These are phyloP conservation scores for Chaetomium fimeti DNA, from an alignment of 495 filamentous ascomycete species.

Conservation along the genomic window DNA sequence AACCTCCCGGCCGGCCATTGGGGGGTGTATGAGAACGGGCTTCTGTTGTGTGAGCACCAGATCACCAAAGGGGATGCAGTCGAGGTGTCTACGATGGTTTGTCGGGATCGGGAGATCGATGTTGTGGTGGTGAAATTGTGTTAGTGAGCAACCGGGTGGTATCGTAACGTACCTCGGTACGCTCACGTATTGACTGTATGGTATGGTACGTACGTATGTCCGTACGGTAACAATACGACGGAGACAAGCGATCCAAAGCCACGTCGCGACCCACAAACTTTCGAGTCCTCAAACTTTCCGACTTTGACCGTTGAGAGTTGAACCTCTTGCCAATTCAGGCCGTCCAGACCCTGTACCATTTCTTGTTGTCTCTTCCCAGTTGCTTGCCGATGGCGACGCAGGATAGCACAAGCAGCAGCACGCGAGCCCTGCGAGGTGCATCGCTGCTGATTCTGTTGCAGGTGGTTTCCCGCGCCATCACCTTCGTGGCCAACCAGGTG, in stretches of 20 bases:
- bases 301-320: too few relatives aligned
- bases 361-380: too few relatives aligned
- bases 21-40: not conserved
- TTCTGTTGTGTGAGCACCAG: not conserved
- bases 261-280: too few relatives aligned
- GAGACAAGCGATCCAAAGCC: too few relatives aligned
- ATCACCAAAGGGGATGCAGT: not conserved
- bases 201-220: too few relatives aligned
- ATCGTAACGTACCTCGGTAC: too few relatives aligned
- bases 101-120: not conserved
- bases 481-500: slow-evolving; percentile 86
- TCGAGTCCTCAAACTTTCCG: too few relatives aligned
- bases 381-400: slow-evolving; percentile 5
- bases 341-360: not conserved
- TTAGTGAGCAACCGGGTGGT: too few relatives aligned
- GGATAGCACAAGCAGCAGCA: slow-evolving; percentile 14
- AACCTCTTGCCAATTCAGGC: not conserved
- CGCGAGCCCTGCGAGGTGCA: slow-evolving; percentile 58
- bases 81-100: not conserved
- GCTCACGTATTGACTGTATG: too few relatives aligned
- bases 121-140: not conserved
- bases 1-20: not conserved
- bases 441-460: slow-evolving; percentile 85
- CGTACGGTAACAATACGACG: too few relatives aligned
- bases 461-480: slow-evolving; percentile 76